Conservation (phyloP, 164 flowering plant genomes). For the Macadamia tetraphylla region DNA sequence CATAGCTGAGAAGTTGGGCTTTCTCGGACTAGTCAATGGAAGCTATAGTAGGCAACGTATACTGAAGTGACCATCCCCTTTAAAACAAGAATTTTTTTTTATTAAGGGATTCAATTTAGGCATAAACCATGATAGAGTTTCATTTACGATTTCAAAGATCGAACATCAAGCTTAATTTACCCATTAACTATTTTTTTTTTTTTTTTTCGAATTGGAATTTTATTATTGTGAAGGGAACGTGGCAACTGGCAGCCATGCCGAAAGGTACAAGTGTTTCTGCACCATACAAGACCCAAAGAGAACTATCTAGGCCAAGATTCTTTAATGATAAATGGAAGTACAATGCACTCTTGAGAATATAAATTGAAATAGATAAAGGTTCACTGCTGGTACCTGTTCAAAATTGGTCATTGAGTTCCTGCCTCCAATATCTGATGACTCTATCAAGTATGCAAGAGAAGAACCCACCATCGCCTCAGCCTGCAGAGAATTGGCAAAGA, state of each 20-base stretch:
- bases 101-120: not conserved
- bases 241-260: not conserved
- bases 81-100: not conserved
- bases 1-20: too few relatives aligned
- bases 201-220: not conserved
- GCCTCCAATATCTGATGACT: slow-evolving; percentile 26
- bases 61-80: not conserved
- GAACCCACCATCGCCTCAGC: slow-evolving; percentile 70
- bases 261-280: too few relatives aligned
- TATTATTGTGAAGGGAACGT: not conserved
- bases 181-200: too few relatives aligned
- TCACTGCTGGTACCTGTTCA: slow-evolving; percentile 47
- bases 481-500: slow-evolving; percentile 28
- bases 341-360: not conserved
- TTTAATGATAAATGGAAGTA: not conserved
- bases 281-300: too few relatives aligned
- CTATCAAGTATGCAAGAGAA: slow-evolving; percentile 57
- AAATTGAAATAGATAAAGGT: not conserved
- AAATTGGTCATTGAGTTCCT: slow-evolving; percentile 37
- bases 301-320: not conserved
- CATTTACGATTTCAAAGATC: not conserved
- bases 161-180: not conserved
- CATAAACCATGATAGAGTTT: not conserved
- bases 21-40: too few relatives aligned
- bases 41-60: too few relatives aligned